phyloP scores from a whole-genome alignment of 768 basidiomycete genomes.

The Candolleomyces aberdarensis region DNA sequence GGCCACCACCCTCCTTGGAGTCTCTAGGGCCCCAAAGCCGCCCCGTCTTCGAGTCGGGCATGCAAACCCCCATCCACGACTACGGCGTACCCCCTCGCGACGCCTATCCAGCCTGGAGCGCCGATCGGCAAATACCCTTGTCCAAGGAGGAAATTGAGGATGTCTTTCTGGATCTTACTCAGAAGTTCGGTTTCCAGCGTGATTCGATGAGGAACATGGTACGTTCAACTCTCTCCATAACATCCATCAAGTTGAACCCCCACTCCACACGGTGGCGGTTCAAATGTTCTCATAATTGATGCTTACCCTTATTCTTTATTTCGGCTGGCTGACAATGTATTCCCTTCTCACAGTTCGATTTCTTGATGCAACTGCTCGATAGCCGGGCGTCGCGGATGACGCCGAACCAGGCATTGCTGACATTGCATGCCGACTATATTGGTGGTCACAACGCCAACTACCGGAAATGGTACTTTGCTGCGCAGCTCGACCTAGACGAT shows the following conservation, averaged over 20 bases:
- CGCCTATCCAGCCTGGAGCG: conserved; percentile 92
- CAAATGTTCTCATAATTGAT: conserved; percentile 7
- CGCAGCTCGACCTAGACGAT: conserved; percentile 97
- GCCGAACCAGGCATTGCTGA: conserved; percentile 91
- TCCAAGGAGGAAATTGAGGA: conserved; percentile 99
- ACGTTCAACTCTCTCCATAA: conserved; percentile 13
- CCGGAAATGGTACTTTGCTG: conserved; percentile 99
- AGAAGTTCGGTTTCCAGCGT: conserved; percentile 98
- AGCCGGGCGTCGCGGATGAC: conserved; percentile 97
- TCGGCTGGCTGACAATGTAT: conserved; percentile 5
- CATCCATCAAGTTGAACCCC: neutral
- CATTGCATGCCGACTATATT: conserved; percentile 97
- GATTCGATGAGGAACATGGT: conserved; percentile 97
- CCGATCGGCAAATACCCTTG: conserved; percentile 91
- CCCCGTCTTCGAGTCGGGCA: conserved; percentile 60
- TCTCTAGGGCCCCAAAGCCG: conserved; percentile 53
- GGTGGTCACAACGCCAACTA: conserved; percentile 98
- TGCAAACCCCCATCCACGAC: conserved; percentile 75
- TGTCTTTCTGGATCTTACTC: conserved; percentile 93
- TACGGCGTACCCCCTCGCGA: conserved; percentile 61
- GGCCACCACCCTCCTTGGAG: conserved; percentile 72
- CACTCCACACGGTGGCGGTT: neutral
- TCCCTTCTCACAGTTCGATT: conserved; percentile 71
- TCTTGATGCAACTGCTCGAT: conserved; percentile 96
- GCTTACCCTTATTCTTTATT: neutral